A percentile compares a stretch with the other conserved stretches of the same genome.
These are phyloP conservation scores for Allium sativum DNA, from an alignment of 106 monocot genomes.

Conservation along the genomic window DNA sequence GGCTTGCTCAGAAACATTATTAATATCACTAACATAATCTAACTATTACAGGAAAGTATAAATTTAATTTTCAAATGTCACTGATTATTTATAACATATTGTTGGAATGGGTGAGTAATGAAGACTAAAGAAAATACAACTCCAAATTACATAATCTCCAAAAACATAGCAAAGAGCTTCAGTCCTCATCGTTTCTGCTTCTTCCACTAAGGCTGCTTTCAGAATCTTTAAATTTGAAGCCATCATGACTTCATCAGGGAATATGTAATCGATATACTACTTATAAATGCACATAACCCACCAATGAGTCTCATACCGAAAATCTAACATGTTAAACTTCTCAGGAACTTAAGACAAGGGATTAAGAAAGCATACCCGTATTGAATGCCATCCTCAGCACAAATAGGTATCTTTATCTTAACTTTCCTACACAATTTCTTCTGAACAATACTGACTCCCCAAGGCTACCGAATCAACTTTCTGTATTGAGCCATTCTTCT, in stretches of 20 bases:
- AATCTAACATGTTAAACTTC: not conserved
- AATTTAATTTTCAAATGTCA: too few species aligned
- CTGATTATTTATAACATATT: too few species aligned
- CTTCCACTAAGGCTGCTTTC: conserved; percentile 93
- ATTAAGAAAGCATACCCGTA: conserved; percentile 44
- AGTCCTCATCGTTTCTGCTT: conserved; percentile 29
- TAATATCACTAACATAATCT: too few species aligned
- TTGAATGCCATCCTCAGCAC: conserved; percentile 61
- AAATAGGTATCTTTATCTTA: conserved; percentile 77
- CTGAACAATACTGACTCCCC: conserved; percentile 67
- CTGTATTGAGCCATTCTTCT: conserved; percentile 86
- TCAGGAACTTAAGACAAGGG: not conserved
- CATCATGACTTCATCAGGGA: conserved; percentile 82
- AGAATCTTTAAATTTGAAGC: conserved; percentile 80
- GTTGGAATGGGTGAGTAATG: too few species aligned
- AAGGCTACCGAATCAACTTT: conserved; percentile 40
- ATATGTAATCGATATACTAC: conserved; percentile 97
- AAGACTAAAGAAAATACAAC: not conserved
- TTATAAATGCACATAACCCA: conserved; percentile 49
- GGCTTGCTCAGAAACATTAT: too few species aligned
- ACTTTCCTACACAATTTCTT: conserved; percentile 90
- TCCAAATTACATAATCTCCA: not conserved
- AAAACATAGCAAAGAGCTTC: not conserved
- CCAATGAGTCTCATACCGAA: not conserved
- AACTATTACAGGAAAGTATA: too few species aligned